Base-by-base conservation (phyloP, 2,329 filamentous ascomycete species). In the Pseudogymnoascus sp. region DNA sequence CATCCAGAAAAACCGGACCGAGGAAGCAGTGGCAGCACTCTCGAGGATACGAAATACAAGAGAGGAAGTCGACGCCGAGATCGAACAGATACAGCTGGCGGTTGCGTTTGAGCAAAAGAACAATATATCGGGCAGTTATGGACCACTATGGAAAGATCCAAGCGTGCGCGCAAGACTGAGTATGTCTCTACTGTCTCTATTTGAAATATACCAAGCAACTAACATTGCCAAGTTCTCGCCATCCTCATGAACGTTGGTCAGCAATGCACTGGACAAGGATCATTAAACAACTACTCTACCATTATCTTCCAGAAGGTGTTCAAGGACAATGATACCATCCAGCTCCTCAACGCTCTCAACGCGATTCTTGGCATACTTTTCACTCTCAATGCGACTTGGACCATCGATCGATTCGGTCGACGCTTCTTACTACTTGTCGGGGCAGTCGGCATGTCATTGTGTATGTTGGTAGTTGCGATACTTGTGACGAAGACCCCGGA, bases 221-320 rank as follows among this genome's bases (percentile, higher is more conserved):
- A 33, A 57, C 50, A 19, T 33, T 57, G 2, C 13, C 26, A 33
- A 57, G 64, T 75, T 26, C 76, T 83, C 44, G 80, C 80, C 11
- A 76, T 83, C 65, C 73, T 83, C 60, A 72, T 83, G 71, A 83
- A 83, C 67, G 80, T 79, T 42, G 81, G 81, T 33, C 81, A 83
- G 66, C 81, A 83, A 67, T 74, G 83, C 44, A 83, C 81, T 17
- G 81, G 81, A 10, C 81, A 83, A 67, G 81, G 81, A 62, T 80
- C 80, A 0, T 74, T 83, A 65, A 84, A 83, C 76, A 78, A 79
- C 1, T 83, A 83, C 74, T 79, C 77, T 17, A 82, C 81, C 40
- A 81, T 80, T 68, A 79, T 83, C 65, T 83, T 83, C 74, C 76
- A 82, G 71, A 82, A 83, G 69, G 78, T 83, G 10, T 83, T 83